phyloP scores from a whole-genome alignment of 2,329 filamentous ascomycete species.

The Aspergillus flavus region DNA sequence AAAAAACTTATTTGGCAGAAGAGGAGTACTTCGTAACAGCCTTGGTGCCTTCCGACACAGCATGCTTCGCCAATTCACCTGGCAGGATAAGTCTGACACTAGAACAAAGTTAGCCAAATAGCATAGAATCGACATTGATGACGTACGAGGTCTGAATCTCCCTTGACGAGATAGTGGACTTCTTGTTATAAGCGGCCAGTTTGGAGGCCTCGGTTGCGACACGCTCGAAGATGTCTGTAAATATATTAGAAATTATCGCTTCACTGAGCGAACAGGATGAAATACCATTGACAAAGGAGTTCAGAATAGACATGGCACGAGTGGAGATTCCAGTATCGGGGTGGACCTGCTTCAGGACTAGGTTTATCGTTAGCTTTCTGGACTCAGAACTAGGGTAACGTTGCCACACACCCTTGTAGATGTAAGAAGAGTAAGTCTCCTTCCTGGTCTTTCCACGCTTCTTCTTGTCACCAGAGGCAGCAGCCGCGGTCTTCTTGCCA shows the following conservation, averaged over 20 bases:
- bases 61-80: constrained; percentile 98
- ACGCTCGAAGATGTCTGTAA: constrained; percentile 96
- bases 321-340: constrained; percentile 99
- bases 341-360: constrained; percentile 99
- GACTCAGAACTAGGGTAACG: background rate
- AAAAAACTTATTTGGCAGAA: constrained; percentile 85
- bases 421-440: constrained; percentile 99
- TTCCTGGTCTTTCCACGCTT: constrained; percentile 99
- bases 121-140: background rate
- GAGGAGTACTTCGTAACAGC: constrained; percentile 99
- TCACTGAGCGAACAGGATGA: constrained; percentile 30
- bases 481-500: constrained; percentile 91
- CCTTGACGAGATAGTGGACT: constrained; percentile 98
- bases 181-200: constrained; percentile 99
- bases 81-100: constrained; percentile 94
- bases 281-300: constrained; percentile 98
- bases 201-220: constrained; percentile 98
- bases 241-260: background rate
- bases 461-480: constrained; percentile 97
- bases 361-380: constrained; percentile 29
- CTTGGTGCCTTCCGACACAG: constrained; percentile 99
- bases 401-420: constrained; percentile 87
- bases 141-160: constrained; percentile 96
- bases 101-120: constrained; percentile 30
- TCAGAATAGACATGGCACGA: constrained; percentile 99